Base-by-base conservation (phyloP, 2,329 filamentous ascomycete species). In the Colletotrichum sp. region DNA sequence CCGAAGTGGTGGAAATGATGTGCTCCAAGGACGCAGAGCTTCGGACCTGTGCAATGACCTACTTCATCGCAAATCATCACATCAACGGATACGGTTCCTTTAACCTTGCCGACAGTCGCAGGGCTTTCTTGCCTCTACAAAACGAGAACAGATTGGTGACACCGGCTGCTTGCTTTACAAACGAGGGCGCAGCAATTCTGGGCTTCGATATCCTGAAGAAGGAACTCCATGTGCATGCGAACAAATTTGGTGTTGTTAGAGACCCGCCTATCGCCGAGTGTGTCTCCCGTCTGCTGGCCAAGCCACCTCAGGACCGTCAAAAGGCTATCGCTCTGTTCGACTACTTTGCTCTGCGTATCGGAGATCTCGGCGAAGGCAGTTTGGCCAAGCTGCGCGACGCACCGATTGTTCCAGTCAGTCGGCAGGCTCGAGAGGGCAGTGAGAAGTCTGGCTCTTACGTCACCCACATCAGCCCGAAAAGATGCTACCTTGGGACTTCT, bases 201-300 rank as follows among this genome's bases (percentile, higher is more conserved):
- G 95, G 95, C 0, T 99, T 98, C 81, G 89, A 93, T 30, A 93
- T 98, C 21, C 86, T 99, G 39, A 90, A 92, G 76, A 90, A 87
- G 64, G 95, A 97, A 78, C 89, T 99, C n/a, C 93, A 95, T 76
- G 86, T 90, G 13, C 95, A 99, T 86, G 95, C 96, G 18, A 88
- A 84, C 32, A 78, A 77, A 60, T 96, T 99, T 80, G 96, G 96
- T 1, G 96, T 99, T 7, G 90, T 91, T n/a, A 86, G 90, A 69
- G 93, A 99, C 83, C 97, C 98, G 1, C 92, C 93, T 0, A 94
- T 99, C 77, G 88, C 89, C 2, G 91, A 93, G 30, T 98, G 96
- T 81, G 91, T 98, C 15, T 92, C 94, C 55, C 90, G 92, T 30
- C 87, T 99, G 55, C 87, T 96, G 32, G 89, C 90, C 34, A 91